phyloP scores from a whole-genome alignment of 2,329 filamentous ascomycete species.

The Hawksworthiomyces lignivorus region DNA sequence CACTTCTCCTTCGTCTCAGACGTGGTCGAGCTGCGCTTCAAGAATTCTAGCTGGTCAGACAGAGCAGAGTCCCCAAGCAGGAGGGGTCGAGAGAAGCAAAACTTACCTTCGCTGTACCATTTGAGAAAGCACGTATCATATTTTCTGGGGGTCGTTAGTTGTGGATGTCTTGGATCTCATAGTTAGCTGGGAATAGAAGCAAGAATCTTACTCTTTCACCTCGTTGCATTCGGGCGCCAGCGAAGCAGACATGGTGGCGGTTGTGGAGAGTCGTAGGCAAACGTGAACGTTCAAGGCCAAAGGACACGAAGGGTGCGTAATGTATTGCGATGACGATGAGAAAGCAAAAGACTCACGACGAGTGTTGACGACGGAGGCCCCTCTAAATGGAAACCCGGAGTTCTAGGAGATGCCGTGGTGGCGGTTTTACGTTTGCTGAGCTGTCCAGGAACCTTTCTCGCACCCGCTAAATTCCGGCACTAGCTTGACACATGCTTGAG shows the following conservation, averaged over 20 bases:
- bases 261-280: too few species aligned
- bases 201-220: conserved; percentile 73
- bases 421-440: background rate
- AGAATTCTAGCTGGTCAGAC: conserved; percentile 60
- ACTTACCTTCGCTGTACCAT: conserved; percentile 95
- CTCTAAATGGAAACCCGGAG: too few species aligned
- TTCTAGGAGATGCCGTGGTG: conserved; percentile 6
- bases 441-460: too few species aligned
- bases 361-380: too few species aligned
- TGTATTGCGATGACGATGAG: too few species aligned
- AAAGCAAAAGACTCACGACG: too few species aligned
- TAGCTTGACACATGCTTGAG: too few species aligned
- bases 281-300: too few species aligned
- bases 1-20: conserved; percentile 66
- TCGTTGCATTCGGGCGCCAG: conserved; percentile 92
- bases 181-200: background rate
- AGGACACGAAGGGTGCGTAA: too few species aligned
- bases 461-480: conserved; percentile 3
- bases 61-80: background rate
- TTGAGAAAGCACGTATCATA: conserved; percentile 98
- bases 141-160: conserved; percentile 62
- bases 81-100: background rate
- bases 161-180: too few species aligned
- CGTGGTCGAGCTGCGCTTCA: conserved; percentile 72
- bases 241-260: conserved; percentile 72